These are phyloP conservation scores for Ploettnerulaceae sp. DNA, from an alignment of 2,329 filamentous ascomycete species.

Conservation along the genomic window DNA sequence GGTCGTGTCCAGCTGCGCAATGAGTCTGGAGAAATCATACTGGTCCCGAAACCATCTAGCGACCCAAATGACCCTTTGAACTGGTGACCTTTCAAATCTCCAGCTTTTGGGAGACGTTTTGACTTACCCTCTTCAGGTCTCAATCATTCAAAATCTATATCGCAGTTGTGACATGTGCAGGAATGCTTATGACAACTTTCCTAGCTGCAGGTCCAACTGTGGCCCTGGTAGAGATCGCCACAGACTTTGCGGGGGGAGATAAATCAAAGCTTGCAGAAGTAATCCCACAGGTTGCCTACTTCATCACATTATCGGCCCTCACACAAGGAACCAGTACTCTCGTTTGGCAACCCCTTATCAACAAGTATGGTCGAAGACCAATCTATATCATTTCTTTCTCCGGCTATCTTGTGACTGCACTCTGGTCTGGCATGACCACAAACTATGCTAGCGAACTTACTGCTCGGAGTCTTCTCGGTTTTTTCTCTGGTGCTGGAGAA, in stretches of 20 bases:
- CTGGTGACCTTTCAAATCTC: conserved; percentile 23
- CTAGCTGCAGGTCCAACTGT: conserved; percentile 14
- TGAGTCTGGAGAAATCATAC: conserved; percentile 25
- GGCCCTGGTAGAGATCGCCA: conserved; percentile 16
- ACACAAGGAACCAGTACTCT: conserved; percentile 21
- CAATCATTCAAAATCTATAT: conserved; percentile 16
- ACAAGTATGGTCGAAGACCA: conserved; percentile 21
- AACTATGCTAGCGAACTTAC: conserved; percentile 41
- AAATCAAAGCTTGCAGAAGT: conserved; percentile 7
- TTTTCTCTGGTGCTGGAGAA: conserved; percentile 50
- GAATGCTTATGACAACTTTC: conserved; percentile 18
- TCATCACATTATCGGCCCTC: conserved; percentile 19
- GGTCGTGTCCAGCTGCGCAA: conserved; percentile 19
- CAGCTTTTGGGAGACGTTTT: not conserved
- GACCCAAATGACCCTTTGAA: conserved; percentile 38
- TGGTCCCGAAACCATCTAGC: conserved; percentile 31
- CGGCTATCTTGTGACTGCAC: conserved; percentile 39
- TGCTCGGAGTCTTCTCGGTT: conserved; percentile 47
- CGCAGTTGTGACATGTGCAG: conserved; percentile 12
- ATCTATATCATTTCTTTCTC: conserved; percentile 36
- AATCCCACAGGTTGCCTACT: conserved; percentile 17
- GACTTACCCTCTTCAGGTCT: conserved; percentile 4
- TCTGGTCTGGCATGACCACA: conserved; percentile 42
- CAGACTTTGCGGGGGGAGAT: conserved; percentile 15
- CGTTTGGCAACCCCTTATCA: conserved; percentile 21